Conservation (phyloP, 179 eudicot genomes). For the Nepenthes alata region DNA sequence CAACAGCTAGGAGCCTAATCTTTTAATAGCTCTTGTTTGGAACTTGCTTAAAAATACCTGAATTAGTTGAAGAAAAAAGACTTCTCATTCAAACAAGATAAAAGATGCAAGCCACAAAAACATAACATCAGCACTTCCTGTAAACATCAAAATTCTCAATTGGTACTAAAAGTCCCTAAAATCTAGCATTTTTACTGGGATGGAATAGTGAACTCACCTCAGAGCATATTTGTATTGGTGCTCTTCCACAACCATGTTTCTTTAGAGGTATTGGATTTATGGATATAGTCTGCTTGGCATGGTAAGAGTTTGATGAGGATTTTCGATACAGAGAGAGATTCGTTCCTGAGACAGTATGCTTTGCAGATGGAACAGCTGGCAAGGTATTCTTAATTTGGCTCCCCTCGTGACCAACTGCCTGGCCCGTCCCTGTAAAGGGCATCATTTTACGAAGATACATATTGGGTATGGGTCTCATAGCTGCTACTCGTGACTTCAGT, state of each 20-base stretch:
- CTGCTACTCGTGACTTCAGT: slow-evolving; percentile 50
- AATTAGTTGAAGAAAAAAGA: too few relatives aligned
- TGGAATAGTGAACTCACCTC: slow-evolving; percentile 35
- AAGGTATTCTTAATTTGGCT: slow-evolving; percentile 42
- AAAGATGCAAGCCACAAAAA: neutral
- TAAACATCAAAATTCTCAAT: too few relatives aligned
- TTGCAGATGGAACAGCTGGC: slow-evolving; percentile 35
- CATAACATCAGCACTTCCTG: too few relatives aligned
- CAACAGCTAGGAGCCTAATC: too few relatives aligned
- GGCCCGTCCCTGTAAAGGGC: slow-evolving; percentile 50
- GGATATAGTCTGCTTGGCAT: slow-evolving; percentile 76
- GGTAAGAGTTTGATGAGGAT: slow-evolving; percentile 39
- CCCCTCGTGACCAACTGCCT: slow-evolving; percentile 42
- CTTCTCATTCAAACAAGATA: too few relatives aligned
- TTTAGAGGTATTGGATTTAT: slow-evolving; percentile 83
- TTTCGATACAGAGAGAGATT: slow-evolving; percentile 51
- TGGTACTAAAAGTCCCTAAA: too few relatives aligned
- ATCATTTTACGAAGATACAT: slow-evolving; percentile 53
- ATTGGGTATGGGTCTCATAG: slow-evolving; percentile 87
- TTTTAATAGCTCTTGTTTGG: too few relatives aligned
- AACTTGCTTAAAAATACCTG: too few relatives aligned
- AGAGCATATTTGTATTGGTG: slow-evolving; percentile 74
- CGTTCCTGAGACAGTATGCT: slow-evolving; percentile 36
- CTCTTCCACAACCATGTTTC: slow-evolving; percentile 88
- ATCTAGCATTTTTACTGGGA: too few relatives aligned